A percentile compares a stretch with the other conserved stretches of the same genome.
These are phyloP conservation scores for Amylocarpus encephaloides DNA, from an alignment of 2,329 filamentous ascomycete genomes.

Conservation along the genomic window DNA sequence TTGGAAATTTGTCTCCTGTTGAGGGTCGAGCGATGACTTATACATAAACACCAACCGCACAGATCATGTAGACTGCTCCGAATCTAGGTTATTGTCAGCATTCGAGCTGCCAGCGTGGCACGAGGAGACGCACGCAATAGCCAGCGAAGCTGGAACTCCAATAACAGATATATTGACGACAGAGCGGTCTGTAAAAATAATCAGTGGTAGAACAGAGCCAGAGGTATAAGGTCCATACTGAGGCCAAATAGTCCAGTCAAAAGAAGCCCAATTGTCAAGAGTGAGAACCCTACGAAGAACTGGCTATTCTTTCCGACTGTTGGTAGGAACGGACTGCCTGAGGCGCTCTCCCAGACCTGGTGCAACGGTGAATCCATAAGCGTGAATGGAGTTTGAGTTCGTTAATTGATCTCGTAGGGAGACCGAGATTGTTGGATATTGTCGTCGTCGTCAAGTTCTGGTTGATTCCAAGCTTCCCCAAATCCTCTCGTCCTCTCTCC, in stretches of 20 bases:
- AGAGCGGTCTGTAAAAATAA: conserved; percentile 61
- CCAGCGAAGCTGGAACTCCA: conserved; percentile 79
- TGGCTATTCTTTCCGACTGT: conserved; percentile 75
- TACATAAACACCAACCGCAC: conserved; percentile 96
- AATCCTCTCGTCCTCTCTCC: too few species aligned
- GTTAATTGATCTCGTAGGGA: neutral
- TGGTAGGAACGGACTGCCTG: conserved; percentile 78
- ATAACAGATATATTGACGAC: conserved; percentile 69
- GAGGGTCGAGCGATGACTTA: conserved; percentile 36
- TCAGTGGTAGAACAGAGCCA: conserved; percentile 3
- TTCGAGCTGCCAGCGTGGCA: too few species aligned
- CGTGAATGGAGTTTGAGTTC: conserved; percentile 12
- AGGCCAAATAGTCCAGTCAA: conserved; percentile 77
- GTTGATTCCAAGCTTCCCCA: neutral
- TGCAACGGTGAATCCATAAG: conserved; percentile 76
- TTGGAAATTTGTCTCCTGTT: conserved; percentile 21
- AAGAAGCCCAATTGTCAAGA: conserved; percentile 66
- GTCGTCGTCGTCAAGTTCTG: neutral
- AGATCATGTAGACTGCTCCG: conserved; percentile 97
- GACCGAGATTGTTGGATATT: neutral
- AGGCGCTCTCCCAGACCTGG: conserved; percentile 90
- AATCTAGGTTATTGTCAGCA: conserved; percentile 48
- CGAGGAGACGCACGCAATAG: conserved; percentile 67
- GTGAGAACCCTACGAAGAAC: conserved; percentile 70
- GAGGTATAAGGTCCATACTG: conserved; percentile 49